A percentile compares a stretch with the other conserved stretches of the same genome.
phyloP scores from a whole-genome alignment of 2,329 filamentous ascomycete species.

The Trichoderma afroharzianum region DNA sequence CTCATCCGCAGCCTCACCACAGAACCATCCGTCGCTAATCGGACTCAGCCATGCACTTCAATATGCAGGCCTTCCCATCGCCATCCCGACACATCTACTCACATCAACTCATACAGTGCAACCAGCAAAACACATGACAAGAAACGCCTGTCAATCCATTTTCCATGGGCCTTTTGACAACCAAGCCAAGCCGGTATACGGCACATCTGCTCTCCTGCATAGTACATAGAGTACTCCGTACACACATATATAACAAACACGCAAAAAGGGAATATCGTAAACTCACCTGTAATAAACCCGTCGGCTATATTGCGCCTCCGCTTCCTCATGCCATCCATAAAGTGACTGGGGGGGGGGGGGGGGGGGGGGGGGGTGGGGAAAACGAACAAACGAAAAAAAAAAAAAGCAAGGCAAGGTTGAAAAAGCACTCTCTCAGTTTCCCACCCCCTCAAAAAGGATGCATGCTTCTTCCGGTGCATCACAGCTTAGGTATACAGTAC shows the following conservation, averaged over 20 bases:
- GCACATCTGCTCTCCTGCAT: not conserved
- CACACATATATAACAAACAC: not conserved
- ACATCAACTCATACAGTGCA: not conserved
- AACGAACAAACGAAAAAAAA: not conserved
- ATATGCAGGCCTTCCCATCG: not conserved
- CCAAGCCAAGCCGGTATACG: not conserved
- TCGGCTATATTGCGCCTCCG: not conserved
- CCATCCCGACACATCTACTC: not conserved
- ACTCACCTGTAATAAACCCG: constrained; percentile 1
- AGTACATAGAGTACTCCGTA: not conserved
- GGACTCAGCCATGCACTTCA: not conserved
- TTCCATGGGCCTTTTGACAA: not conserved
- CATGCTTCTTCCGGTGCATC: not conserved
- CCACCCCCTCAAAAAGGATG: not conserved
- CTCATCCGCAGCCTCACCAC: not conserved
- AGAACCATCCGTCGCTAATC: not conserved
- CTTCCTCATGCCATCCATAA: not conserved
- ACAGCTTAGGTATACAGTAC: constrained; percentile 1
- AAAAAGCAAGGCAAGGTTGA: not conserved
- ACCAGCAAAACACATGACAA: not conserved
- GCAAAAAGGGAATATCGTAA: not conserved
- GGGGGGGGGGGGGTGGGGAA: too few relatives aligned
- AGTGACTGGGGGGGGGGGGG: too few relatives aligned
- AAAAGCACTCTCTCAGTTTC: not conserved
- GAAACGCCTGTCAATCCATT: not conserved